Base-by-base conservation (phyloP, 148 eudicot species). In the Spergularia marina region DNA sequence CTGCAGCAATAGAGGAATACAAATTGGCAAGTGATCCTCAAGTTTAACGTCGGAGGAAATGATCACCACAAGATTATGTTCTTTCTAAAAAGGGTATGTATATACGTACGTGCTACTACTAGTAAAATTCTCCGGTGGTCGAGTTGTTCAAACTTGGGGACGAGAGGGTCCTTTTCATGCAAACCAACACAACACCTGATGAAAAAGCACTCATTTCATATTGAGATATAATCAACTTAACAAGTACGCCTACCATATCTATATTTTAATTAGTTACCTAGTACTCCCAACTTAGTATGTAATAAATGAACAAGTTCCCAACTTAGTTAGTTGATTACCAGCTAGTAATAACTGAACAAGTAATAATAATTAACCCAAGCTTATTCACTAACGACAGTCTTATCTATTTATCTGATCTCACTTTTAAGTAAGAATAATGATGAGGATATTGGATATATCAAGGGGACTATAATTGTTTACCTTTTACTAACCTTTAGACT, bases 81-180 rank as follows among this genome's bases (percentile, higher is more conserved):
- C 25, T 20, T 30, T 30, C 36, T 30, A 30, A 30, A 30, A 30
- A 30, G 36, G 36, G 36, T 30, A 30, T 30, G 2, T n/a, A n/a
- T n/a, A n/a, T n/a, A n/a, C n/a, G n/a, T 30, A 30, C 36, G 36
- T 30, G 36, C 36, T 30, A 30, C 36, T 30, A 30, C 36, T 30
- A 30, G 36, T 30, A 30, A 30, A 30, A 30, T 30, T 30, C 36
- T 30, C 36, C 36, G 36, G 36, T 30, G 36, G 2, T 30, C 36
- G 36, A 73, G 44, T 25, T 62, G 59, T 62, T 62, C 58, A 16
- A 62, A 62, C 30, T 49, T 51, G 59, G 41, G 53, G 58, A 61
- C 66, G 53, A 76, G 30, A 64, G 68, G n/a, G 56, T 76, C 74
- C 49, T 76, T 58, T 58, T 70, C 74, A 6, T 23, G 68, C 18